phyloP scores from a whole-genome alignment of 257 asterid species.

The Scutellaria barbata region DNA sequence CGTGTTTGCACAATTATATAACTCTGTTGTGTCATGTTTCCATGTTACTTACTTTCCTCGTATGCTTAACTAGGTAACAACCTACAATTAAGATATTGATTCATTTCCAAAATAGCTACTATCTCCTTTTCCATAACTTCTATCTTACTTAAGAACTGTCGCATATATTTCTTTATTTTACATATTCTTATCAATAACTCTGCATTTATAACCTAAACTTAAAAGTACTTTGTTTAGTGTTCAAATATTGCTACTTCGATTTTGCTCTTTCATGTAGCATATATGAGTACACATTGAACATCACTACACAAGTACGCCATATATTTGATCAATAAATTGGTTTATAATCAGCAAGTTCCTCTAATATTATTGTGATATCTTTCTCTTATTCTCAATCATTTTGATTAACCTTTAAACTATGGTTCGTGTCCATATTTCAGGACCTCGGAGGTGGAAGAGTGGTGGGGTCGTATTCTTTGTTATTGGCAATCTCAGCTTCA shows the following conservation, averaged over 20 bases:
- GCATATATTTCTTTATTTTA: background rate
- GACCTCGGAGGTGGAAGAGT: conserved; percentile 47
- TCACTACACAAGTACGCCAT: background rate
- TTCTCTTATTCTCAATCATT: background rate
- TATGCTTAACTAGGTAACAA: background rate
- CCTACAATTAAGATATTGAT: background rate
- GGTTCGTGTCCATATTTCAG: conserved; percentile 52
- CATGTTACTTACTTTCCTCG: background rate
- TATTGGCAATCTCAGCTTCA: conserved; percentile 47
- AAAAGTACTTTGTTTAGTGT: background rate
- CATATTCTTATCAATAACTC: background rate
- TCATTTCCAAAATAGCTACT: background rate
- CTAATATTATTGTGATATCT: background rate
- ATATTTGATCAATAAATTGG: conserved; percentile 6
- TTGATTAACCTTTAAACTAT: conserved; percentile 11
- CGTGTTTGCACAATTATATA: background rate
- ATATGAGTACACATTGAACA: no score
- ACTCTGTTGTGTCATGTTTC: background rate
- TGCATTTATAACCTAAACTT: background rate
- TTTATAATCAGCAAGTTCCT: background rate
- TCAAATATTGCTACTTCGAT: background rate
- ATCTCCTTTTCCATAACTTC: no score
- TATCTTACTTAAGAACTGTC: no score
- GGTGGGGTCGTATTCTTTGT: conserved; percentile 40
- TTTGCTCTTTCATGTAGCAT: conserved; percentile 2